These are phyloP conservation scores for Dryas drummondii DNA, from an alignment of 306 rosid species.

Conservation along the genomic window DNA sequence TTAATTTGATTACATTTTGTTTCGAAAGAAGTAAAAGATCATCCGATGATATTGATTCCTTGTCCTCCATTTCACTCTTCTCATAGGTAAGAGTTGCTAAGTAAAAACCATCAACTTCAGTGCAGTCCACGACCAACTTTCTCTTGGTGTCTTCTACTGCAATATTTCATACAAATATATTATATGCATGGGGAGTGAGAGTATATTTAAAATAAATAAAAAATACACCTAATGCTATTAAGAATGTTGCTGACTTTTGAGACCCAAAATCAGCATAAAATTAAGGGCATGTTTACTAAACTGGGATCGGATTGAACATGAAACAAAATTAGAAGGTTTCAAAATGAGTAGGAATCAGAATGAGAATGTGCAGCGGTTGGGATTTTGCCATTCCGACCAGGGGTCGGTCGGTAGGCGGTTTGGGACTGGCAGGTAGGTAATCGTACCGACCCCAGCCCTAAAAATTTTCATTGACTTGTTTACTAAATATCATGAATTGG, in stretches of 20 bases:
- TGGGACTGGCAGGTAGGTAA: no score
- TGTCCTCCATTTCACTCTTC: conserved; percentile 19
- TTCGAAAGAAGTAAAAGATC: conserved; percentile 82
- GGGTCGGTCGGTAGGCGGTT: no score
- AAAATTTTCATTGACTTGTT: no score
- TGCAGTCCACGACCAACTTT: conserved; percentile 58
- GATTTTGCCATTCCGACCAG: no score
- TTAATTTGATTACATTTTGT: conserved; percentile 51
- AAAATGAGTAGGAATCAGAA: no score
- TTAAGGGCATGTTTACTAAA: no score
- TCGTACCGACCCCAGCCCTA: no score
- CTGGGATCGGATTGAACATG: no score
- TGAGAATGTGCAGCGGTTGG: no score
- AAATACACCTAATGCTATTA: neutral
- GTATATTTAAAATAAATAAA: neutral
- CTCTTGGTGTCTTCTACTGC: conserved; percentile 68
- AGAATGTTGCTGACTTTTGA: no score
- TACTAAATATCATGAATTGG: no score
- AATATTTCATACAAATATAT: conserved; percentile 9
- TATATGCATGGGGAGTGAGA: neutral
- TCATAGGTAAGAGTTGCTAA: conserved; percentile 51
- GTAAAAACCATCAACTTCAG: conserved; percentile 72
- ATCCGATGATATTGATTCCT: conserved; percentile 51
- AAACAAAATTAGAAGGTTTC: no score
- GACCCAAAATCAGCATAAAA: conserved; percentile 4